Evolutionary conservation across 1,139 yeast genomes (phyloP).

Genomic region (Kodamaea anthophila): DNA sequence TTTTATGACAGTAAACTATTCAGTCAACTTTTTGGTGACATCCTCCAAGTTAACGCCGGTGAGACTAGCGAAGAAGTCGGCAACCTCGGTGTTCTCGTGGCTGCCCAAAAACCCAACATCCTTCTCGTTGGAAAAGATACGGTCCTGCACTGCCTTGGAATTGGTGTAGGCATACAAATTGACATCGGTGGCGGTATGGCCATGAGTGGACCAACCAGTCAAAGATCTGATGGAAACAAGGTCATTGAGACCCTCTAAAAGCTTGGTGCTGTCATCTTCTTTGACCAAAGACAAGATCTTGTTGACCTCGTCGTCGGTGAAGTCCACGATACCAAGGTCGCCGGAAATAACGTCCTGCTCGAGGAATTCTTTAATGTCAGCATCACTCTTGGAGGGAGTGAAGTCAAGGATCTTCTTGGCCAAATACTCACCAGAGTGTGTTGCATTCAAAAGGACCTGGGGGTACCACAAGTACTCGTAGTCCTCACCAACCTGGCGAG

Average conservation of each 20-base stretch:
- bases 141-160: slow-evolving; percentile 32
- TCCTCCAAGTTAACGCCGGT: slow-evolving; percentile 47
- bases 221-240: slow-evolving; percentile 19
- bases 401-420: slow-evolving; percentile 12
- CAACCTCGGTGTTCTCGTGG: slow-evolving; percentile 80
- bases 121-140: slow-evolving; percentile 23
- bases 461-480: slow-evolving; percentile 22
- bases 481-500: slow-evolving; percentile 55
- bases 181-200: slow-evolving; percentile 25
- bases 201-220: slow-evolving; percentile 25
- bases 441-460: slow-evolving; percentile 18
- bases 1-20: too few relatives aligned
- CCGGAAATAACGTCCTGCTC: slow-evolving; percentile 12
- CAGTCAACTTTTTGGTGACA: slow-evolving; percentile 48
- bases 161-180: slow-evolving; percentile 23
- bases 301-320: slow-evolving; percentile 13
- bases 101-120: slow-evolving; percentile 58
- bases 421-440: slow-evolving; percentile 22
- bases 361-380: slow-evolving; percentile 10
- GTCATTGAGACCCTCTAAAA: slow-evolving; percentile 25
- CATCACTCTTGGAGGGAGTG: slow-evolving; percentile 4
- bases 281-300: slow-evolving; percentile 6
- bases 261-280: slow-evolving; percentile 6
- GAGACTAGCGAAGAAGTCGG: slow-evolving; percentile 56
- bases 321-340: slow-evolving; percentile 18